Conservation (phyloP, 2,329 filamentous ascomycete species). For the Microascus cirrosus region DNA sequence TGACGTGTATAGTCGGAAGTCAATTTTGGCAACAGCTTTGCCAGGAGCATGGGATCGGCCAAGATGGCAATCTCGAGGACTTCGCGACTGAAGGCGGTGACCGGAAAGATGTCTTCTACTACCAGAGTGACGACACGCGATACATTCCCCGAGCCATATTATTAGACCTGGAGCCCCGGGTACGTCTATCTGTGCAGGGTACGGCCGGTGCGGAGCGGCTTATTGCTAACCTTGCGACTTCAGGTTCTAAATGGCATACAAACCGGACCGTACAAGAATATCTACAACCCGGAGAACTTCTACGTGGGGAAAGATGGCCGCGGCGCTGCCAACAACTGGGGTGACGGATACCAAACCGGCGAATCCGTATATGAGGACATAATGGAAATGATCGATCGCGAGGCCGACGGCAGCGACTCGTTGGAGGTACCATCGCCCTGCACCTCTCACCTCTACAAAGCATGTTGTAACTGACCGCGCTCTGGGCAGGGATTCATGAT, state of each 20-base stretch:
- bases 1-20: slow-evolving; percentile 68
- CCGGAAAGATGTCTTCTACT: slow-evolving; percentile 98
- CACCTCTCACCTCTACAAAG: slow-evolving; percentile 7
- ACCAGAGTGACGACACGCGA: slow-evolving; percentile 96
- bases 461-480: slow-evolving; percentile 6
- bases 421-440: slow-evolving; percentile 52
- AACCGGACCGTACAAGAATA: slow-evolving; percentile 89
- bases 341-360: slow-evolving; percentile 86
- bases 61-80: slow-evolving; percentile 93
- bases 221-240: neutral
- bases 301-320: slow-evolving; percentile 90
- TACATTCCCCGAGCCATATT: slow-evolving; percentile 96
- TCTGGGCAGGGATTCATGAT: slow-evolving; percentile 79
- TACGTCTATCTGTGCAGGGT: slow-evolving; percentile 21
- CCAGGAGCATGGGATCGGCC: slow-evolving; percentile 94
- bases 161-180: slow-evolving; percentile 86
- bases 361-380: slow-evolving; percentile 91
- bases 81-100: slow-evolving; percentile 97
- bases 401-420: slow-evolving; percentile 95
- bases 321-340: slow-evolving; percentile 97
- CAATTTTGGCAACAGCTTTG: slow-evolving; percentile 99
- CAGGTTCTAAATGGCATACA: slow-evolving; percentile 85
- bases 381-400: slow-evolving; percentile 98
- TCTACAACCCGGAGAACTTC: slow-evolving; percentile 99
- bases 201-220: neutral